A percentile compares a stretch with the other conserved stretches of the same genome.
phyloP scores from a whole-genome alignment of 108 stramenopile genomes.

The Cyclotella sp. region DNA sequence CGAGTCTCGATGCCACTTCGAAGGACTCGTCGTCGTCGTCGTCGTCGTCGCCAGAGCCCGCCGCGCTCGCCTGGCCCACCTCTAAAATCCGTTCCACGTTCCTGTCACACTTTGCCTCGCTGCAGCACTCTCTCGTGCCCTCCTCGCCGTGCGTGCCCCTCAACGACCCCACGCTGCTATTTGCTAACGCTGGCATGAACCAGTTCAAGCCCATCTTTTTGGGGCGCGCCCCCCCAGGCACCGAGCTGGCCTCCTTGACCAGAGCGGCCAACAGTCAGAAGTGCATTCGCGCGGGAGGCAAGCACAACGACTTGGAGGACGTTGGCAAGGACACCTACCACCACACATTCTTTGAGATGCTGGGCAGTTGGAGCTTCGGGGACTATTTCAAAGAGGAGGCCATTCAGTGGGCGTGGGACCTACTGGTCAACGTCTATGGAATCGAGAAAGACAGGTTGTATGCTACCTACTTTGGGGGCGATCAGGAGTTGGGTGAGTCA shows the following conservation, averaged over 20 bases:
- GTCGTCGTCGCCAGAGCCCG: not conserved
- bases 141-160: constrained; percentile 92
- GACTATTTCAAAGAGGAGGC: constrained; percentile 94
- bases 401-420: constrained; percentile 94
- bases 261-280: constrained; percentile 97
- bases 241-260: constrained; percentile 71
- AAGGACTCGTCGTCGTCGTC: not conserved
- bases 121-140: constrained; percentile 70
- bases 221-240: constrained; percentile 87
- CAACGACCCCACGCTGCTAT: constrained; percentile 98
- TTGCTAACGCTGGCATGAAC: constrained; percentile 99
- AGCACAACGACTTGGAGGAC: constrained; percentile 99
- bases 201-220: constrained; percentile 99
- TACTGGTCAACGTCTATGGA: constrained; percentile 90
- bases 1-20: not conserved
- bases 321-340: constrained; percentile 98
- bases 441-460: constrained; percentile 88
- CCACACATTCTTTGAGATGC: constrained; percentile 99
- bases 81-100: constrained; percentile 93
- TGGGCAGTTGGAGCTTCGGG: constrained; percentile 97
- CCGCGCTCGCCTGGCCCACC: constrained; percentile 86
- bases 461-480: constrained; percentile 98
- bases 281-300: constrained; percentile 99
- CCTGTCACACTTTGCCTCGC: constrained; percentile 88
- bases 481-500: constrained; percentile 70